Evolutionary conservation across 257 asterid species (phyloP).

Genomic region (Eustoma russellianum): DNA sequence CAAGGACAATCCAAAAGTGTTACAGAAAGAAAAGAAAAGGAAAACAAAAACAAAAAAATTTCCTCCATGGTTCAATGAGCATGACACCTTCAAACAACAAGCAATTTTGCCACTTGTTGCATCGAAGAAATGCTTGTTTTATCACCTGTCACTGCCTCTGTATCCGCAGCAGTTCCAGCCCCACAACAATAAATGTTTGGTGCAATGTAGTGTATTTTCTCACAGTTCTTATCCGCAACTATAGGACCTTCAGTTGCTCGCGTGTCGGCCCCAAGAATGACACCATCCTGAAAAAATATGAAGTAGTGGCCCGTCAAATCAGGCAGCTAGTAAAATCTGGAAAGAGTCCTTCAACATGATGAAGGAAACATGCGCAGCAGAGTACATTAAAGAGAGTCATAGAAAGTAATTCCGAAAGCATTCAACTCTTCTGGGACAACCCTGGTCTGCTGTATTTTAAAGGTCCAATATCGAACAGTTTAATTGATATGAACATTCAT

Average conservation of each 20-base stretch:
- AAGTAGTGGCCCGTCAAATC: slow-evolving; percentile 9
- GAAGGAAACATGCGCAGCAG: too few species aligned
- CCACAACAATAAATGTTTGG: slow-evolving; percentile 78
- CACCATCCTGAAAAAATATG: slow-evolving; percentile 65
- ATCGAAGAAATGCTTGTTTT: neutral
- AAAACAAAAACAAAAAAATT: too few species aligned
- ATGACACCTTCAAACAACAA: neutral
- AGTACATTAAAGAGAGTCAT: too few species aligned
- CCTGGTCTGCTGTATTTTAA: too few species aligned
- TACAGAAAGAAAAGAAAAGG: slow-evolving; percentile 1
- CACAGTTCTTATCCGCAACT: slow-evolving; percentile 97
- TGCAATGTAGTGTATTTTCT: slow-evolving; percentile 92
- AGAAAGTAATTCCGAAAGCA: too few species aligned
- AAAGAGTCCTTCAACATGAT: neutral
- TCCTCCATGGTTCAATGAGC: neutral
- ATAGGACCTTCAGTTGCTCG: slow-evolving; percentile 99
- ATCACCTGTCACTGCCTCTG: slow-evolving; percentile 89
- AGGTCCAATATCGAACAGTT: too few species aligned
- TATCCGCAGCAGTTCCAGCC: slow-evolving; percentile 96
- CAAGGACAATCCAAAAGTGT: neutral
- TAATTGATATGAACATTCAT: too few species aligned
- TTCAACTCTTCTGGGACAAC: too few species aligned
- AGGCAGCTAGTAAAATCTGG: slow-evolving; percentile 3
- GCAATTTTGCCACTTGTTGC: neutral
- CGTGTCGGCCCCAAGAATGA: slow-evolving; percentile 97